Percentiles rank a stretch among this genome's conserved stretches.
These are phyloP conservation scores for Termitomyces sp. DNA, from an alignment of 768 basidiomycete genomes.

Conservation along the genomic window DNA sequence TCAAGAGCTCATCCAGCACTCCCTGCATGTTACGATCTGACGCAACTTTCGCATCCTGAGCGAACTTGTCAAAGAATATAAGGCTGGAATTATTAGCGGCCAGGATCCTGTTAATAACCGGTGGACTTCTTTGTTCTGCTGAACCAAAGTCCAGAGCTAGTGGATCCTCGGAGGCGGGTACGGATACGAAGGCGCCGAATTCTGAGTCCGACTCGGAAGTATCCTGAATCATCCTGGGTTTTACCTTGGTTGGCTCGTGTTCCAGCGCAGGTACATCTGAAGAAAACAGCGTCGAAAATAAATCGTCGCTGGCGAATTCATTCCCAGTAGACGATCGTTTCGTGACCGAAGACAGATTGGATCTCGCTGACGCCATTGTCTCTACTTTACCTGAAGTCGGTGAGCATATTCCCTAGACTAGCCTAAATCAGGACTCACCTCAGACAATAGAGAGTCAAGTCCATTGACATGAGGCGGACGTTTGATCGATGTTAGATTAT, in stretches of 20 bases:
- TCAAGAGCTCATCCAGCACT: conserved; percentile 58
- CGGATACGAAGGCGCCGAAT: conserved; percentile 9
- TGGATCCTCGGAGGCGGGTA: conserved; percentile 3
- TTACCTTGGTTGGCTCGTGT: background rate
- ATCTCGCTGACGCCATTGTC: background rate
- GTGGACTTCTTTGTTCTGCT: background rate
- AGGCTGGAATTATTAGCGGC: conserved; percentile 24
- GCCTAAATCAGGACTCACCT: background rate
- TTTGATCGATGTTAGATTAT: background rate
- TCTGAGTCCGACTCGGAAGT: conserved; percentile 7
- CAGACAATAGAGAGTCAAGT: background rate
- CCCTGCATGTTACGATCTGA: conserved; percentile 45
- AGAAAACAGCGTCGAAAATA: conserved; percentile 3
- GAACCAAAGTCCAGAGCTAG: background rate
- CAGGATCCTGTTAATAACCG: background rate
- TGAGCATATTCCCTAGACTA: background rate
- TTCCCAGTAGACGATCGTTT: background rate
- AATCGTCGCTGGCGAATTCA: background rate
- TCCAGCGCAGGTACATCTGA: background rate
- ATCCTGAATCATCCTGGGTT: background rate
- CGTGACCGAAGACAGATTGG: background rate
- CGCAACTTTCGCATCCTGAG: conserved; percentile 48
- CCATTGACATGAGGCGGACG: conserved; percentile 2
- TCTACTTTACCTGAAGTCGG: background rate
- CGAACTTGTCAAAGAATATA: conserved; percentile 58